Evolutionary conservation across 345 rosid species (phyloP), one percentile per base, ranked within the genome.

Genomic region (Sisymbrium irio): DNA sequence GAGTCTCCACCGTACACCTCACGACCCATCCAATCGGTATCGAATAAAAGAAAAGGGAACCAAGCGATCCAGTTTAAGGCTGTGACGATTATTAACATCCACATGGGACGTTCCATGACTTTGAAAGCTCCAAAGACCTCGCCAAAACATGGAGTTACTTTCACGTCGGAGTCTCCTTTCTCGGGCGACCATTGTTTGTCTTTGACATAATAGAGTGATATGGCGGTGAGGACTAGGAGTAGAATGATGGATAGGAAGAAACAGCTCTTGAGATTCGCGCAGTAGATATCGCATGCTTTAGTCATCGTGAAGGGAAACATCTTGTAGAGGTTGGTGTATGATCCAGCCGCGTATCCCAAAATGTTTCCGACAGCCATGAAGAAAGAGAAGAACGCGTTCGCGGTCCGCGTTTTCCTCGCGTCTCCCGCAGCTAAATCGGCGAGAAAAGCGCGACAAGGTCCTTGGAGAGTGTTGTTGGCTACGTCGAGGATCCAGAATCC

Each of bases 331-430:
- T 76, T 77, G 4, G 86, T 70, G 78, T 86, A 80, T 9, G 93
- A 83, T 0, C 98, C 98, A 3, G 91, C 88, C 18, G 89, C 97
- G 74, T 59, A 93, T 5, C 98, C 98, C 5, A 87, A 88, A 11
- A 90, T 80, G 68, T 93, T 93, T 4, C 98, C 98, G 6, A 93
- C 82, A 5, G 97, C 96, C 97, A 93, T 93, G 78, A 93, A 93
- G 74, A 89, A 90, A 0, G 98, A 86, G 73, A 72, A 93, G 51
- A 75, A 71, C 0, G 82, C 72, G 73, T 93, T 93, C 6, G 96
- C 85, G 0, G 54, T 25, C 3, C 93, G 75, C 22, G 83, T 90
- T 65, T 73, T 82, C 58, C 47, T 80, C 27, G 89, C 86, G 64
- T 79, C 75, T 4, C 51, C 71, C 0, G 83, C 88, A 0, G 96